Percentiles rank a stretch among this genome's conserved stretches.
Conservation (phyloP, 2,329 filamentous ascomycete genomes). For the Gnomoniopsis sp. region DNA sequence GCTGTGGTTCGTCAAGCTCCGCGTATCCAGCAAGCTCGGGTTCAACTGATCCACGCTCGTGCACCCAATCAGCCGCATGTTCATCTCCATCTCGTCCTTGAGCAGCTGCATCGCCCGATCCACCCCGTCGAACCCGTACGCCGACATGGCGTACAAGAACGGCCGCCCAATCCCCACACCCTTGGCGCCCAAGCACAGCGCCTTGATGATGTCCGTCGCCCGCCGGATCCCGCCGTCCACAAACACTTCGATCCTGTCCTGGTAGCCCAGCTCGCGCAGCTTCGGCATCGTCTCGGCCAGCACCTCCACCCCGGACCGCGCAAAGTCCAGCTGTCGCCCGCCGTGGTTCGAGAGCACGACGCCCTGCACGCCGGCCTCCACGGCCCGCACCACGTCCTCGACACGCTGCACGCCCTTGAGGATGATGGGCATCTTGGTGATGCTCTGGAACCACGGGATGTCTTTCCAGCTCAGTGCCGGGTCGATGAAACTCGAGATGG, state of each 20-base stretch:
- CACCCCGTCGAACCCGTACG: slow-evolving; percentile 83
- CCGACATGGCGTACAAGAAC: slow-evolving; percentile 94
- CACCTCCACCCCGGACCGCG: slow-evolving; percentile 83
- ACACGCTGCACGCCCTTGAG: slow-evolving; percentile 96
- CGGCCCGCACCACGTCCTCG: slow-evolving; percentile 88
- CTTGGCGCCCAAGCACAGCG: slow-evolving; percentile 84
- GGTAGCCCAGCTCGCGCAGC: slow-evolving; percentile 68
- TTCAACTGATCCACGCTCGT: slow-evolving; percentile 72
- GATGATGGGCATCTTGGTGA: slow-evolving; percentile 93
- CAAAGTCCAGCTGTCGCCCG: slow-evolving; percentile 88
- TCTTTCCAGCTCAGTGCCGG: slow-evolving; percentile 91
- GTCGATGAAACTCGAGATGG: slow-evolving; percentile 96
- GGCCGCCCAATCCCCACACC: slow-evolving; percentile 93
- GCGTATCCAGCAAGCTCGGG: slow-evolving; percentile 74
- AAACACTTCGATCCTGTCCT: slow-evolving; percentile 79
- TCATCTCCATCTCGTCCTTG: slow-evolving; percentile 98
- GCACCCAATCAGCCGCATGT: slow-evolving; percentile 90
- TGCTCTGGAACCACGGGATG: slow-evolving; percentile 84
- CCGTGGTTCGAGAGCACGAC: slow-evolving; percentile 97
- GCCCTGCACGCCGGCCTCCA: slow-evolving; percentile 77
- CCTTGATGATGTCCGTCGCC: slow-evolving; percentile 93
- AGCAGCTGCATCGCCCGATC: slow-evolving; percentile 89
- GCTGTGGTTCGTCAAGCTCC: slow-evolving; percentile 59
- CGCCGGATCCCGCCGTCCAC: slow-evolving; percentile 88
- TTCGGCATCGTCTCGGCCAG: slow-evolving; percentile 92